Evolutionary conservation across 1,139 yeast species (phyloP).

Genomic region (Yamadazyma sp.): DNA sequence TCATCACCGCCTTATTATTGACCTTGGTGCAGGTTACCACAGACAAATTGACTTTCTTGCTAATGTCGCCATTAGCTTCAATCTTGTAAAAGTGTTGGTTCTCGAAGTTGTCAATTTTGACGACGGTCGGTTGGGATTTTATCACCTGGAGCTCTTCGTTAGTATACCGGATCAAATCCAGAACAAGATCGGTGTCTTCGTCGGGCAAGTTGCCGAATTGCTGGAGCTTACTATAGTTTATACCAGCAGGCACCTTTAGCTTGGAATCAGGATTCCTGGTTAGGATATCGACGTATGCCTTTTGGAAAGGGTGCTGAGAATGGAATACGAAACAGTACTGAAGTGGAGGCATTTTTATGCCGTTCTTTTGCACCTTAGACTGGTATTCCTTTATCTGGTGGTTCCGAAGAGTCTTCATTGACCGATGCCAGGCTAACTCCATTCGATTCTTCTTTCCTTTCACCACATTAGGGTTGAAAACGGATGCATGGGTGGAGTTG

Average conservation of each 20-base stretch:
- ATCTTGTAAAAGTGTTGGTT: conserved; percentile 5
- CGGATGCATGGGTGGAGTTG: conserved; percentile 4
- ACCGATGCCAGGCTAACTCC: conserved; percentile 11
- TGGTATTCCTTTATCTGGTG: conserved; percentile 1
- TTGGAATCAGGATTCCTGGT: conserved; percentile 3
- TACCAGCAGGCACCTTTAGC: neutral
- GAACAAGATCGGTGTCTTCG: conserved; percentile 18
- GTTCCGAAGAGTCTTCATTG: conserved; percentile 14
- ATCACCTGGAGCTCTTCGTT: conserved; percentile 9
- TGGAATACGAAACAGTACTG: conserved; percentile 22
- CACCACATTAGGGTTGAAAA: conserved; percentile 2
- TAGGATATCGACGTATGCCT: conserved; percentile 15
- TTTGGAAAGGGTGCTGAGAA: conserved; percentile 19
- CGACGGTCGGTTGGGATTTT: conserved; percentile 1
- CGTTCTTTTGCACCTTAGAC: too few species aligned
- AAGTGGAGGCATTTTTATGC: conserved; percentile 16
- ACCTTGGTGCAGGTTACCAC: neutral
- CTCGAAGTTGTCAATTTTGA: conserved; percentile 5
- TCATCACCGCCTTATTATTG: neutral
- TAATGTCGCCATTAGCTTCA: neutral
- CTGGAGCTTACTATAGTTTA: neutral
- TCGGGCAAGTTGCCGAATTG: conserved; percentile 10
- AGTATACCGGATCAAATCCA: conserved; percentile 20
- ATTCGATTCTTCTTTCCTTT: conserved; percentile 5
- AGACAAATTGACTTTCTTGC: conserved; percentile 5